Evolutionary conservation across 805 yeast genomes (phyloP).

Genomic region (Kluyveromyces aestuarii): DNA sequence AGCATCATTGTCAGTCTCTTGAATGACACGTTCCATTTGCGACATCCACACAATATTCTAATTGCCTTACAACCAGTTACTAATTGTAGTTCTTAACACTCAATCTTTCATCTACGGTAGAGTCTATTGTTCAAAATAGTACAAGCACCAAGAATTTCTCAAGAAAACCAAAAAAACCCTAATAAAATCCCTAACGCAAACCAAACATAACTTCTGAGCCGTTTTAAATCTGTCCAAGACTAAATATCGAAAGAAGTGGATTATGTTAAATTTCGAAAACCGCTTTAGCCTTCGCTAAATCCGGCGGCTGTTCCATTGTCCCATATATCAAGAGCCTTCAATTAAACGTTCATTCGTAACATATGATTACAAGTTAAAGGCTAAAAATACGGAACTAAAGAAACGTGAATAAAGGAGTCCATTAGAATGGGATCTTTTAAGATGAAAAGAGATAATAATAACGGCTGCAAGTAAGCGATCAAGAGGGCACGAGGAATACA

Average conservation of each 20-base stretch:
- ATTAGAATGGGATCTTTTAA: neutral
- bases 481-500: neutral
- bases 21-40: constrained; percentile 19
- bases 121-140: no score
- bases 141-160: neutral
- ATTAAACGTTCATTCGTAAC: neutral
- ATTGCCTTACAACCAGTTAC: neutral
- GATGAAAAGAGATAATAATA: neutral
- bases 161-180: neutral
- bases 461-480: neutral
- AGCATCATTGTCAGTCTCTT: constrained; percentile 59
- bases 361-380: neutral
- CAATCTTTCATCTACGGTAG: neutral
- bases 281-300: neutral
- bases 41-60: neutral
- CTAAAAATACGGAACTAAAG: neutral
- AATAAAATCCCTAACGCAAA: no score
- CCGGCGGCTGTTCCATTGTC: neutral
- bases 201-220: neutral
- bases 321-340: neutral
- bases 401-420: neutral
- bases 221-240: neutral
- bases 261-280: no score
- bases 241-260: neutral
- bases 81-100: no score